These are phyloP conservation scores for Calonectria pauciramosa DNA, from an alignment of 2,329 filamentous ascomycete genomes.

Conservation along the genomic window DNA sequence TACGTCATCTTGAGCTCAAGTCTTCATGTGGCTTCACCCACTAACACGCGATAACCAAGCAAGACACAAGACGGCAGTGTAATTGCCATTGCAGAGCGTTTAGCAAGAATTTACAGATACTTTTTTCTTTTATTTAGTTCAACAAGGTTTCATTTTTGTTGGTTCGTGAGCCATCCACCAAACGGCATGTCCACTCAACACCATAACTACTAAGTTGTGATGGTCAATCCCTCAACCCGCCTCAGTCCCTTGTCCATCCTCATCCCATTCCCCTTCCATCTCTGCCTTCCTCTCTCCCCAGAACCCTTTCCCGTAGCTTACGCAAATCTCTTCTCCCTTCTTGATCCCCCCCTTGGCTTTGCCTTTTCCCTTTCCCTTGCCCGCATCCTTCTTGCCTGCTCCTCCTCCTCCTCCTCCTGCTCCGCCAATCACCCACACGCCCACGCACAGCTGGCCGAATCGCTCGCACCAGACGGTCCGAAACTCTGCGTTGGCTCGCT, in stretches of 20 bases:
- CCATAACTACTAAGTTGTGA: neutral
- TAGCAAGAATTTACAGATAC: neutral
- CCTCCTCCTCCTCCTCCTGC: conserved; percentile 37
- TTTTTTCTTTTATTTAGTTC: neutral
- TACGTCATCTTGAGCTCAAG: neutral
- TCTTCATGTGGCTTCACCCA: neutral
- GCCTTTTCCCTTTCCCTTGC: conserved; percentile 37
- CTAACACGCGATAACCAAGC: neutral
- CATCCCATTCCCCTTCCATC: conserved; percentile 23
- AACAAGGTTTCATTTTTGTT: neutral
- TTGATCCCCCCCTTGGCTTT: conserved; percentile 57
- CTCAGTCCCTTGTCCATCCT: neutral
- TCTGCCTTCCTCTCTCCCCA: conserved; percentile 62
- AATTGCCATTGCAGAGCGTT: neutral
- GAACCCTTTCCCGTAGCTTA: conserved; percentile 78
- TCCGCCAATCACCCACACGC: conserved; percentile 65
- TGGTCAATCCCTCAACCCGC: neutral
- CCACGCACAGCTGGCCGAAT: conserved; percentile 67
- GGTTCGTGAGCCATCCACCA: neutral
- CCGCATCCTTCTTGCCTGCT: conserved; percentile 32
- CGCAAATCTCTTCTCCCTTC: conserved; percentile 74
- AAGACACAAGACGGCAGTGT: neutral
- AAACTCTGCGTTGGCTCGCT: conserved; percentile 71
- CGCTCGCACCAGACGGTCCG: conserved; percentile 68
- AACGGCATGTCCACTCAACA: neutral